phyloP scores from a whole-genome alignment of 805 yeast genomes.

The Lachancea nothofagi region DNA sequence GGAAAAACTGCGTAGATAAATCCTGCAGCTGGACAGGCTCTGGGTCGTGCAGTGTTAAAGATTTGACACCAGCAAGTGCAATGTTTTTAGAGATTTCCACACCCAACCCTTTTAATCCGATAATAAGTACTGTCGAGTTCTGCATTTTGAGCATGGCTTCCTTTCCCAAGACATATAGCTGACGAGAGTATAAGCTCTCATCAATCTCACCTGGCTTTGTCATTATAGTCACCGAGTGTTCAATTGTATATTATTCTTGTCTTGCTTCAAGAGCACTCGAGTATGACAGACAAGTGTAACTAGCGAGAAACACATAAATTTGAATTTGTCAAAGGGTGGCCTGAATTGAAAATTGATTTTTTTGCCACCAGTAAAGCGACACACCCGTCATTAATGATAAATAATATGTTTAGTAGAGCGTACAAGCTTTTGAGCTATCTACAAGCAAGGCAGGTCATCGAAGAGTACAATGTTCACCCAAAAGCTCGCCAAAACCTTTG shows the following conservation, averaged over 20 bases:
- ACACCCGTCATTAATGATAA: too few relatives aligned
- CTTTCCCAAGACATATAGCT: conserved; percentile 90
- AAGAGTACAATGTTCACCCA: too few relatives aligned
- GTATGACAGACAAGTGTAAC: too few relatives aligned
- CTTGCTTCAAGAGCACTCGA: neutral
- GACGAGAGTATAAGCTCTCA: conserved; percentile 93
- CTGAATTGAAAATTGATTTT: neutral
- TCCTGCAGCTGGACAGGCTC: conserved; percentile 59
- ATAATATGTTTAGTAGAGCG: too few relatives aligned
- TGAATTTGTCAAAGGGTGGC: too few relatives aligned
- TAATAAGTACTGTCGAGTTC: conserved; percentile 80
- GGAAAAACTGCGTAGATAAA: conserved; percentile 84
- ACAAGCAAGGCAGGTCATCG: too few relatives aligned
- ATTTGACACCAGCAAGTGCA: conserved; percentile 95
- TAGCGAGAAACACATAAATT: too few relatives aligned
- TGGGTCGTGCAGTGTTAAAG: conserved; percentile 81
- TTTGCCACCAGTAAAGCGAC: neutral
- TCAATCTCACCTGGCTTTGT: conserved; percentile 54
- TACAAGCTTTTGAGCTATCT: too few relatives aligned
- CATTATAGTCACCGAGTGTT: too few relatives aligned
- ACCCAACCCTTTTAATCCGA: conserved; percentile 91
- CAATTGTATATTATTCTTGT: neutral
- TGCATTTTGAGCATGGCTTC: conserved; percentile 99
- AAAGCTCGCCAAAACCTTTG: too few relatives aligned
- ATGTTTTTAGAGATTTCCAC: conserved; percentile 95